These are phyloP conservation scores for Debaryomyces sp. DNA, from an alignment of 1,139 yeast species.

Conservation along the genomic window DNA sequence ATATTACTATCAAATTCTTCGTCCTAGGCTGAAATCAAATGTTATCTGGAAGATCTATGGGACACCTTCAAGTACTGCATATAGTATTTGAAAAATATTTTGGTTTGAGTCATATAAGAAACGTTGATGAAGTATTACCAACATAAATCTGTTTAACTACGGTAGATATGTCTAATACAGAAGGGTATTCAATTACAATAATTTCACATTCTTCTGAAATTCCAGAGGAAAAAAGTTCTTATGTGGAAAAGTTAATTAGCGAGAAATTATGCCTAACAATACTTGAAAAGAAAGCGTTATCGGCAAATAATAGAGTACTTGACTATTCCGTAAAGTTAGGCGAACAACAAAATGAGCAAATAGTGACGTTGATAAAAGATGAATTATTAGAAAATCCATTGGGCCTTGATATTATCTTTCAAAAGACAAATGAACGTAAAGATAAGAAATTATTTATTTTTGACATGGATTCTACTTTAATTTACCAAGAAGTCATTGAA, in stretches of 20 bases:
- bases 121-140: background rate
- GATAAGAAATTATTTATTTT: slow-evolving; percentile 75
- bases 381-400: slow-evolving; percentile 3
- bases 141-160: background rate
- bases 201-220: slow-evolving; percentile 18
- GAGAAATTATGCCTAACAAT: slow-evolving; percentile 10
- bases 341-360: slow-evolving; percentile 9
- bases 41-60: background rate
- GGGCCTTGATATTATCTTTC: slow-evolving; percentile 39
- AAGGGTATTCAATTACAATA: slow-evolving; percentile 19
- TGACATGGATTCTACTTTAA: slow-evolving; percentile 97
- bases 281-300: slow-evolving; percentile 9
- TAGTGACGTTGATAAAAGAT: slow-evolving; percentile 11
- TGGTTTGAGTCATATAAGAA: slow-evolving; percentile 4
- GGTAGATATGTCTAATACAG: background rate
- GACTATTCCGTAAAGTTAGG: slow-evolving; percentile 16
- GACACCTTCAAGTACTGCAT: background rate
- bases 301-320: slow-evolving; percentile 14
- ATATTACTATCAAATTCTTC: background rate
- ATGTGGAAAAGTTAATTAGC: slow-evolving; percentile 12
- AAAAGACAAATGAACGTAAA: slow-evolving; percentile 35
- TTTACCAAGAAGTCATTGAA: slow-evolving; percentile 96
- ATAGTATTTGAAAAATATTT: background rate
- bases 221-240: background rate
- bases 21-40: background rate